Evolutionary conservation across 2,329 filamentous ascomycete genomes (phyloP), one percentile per base, ranked within the genome.

Genomic region (Phialophora tarda): DNA sequence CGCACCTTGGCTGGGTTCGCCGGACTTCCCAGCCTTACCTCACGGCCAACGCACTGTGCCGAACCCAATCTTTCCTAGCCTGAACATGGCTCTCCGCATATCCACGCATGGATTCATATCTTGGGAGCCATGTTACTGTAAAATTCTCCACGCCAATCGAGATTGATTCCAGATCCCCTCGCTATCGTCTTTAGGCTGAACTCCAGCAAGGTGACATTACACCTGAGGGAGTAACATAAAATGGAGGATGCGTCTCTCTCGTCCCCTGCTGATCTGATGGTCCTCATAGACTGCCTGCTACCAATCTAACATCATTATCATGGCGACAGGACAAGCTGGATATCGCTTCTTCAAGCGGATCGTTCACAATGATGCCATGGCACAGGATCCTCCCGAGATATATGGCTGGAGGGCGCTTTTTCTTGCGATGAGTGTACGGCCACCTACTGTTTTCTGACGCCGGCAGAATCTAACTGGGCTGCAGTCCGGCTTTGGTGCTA

Each of bases 351-450:
- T 89, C 64, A 81, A 81, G 71, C 78, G 78, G 71, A 80, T 89
- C 74, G 83, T 89, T 72, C 85, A 85, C 77, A 91, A 91, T 80
- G 87, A 91, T 75, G 86, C 89, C 55, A 91, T 91, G 85, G 86
- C 84, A 73, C 77, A 79, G 41, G 89, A 91, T 74, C 88, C 89
- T 12, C 81, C 83, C 21, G 84, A 89, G 75, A 87, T 90, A 66
- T 90, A 90, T 78, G 87, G 87, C 73, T 91, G 88, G 88, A 84
- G 88, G 63, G 87, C 89, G 34, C 85, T 88, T 69, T 82, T 82
- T 64, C 81, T 89, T 70, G 87, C 86, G 57, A 87, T 83, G 74
- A 88, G 86, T 70, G 83, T 81, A 59, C 68, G 78, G 74, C 4
- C 7, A 21, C n/a, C 48, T 14, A 41, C 14, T 34, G 62, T 26